phyloP scores from a whole-genome alignment of 2,329 filamentous ascomycete genomes.

The Amesomyces nigricolor region DNA sequence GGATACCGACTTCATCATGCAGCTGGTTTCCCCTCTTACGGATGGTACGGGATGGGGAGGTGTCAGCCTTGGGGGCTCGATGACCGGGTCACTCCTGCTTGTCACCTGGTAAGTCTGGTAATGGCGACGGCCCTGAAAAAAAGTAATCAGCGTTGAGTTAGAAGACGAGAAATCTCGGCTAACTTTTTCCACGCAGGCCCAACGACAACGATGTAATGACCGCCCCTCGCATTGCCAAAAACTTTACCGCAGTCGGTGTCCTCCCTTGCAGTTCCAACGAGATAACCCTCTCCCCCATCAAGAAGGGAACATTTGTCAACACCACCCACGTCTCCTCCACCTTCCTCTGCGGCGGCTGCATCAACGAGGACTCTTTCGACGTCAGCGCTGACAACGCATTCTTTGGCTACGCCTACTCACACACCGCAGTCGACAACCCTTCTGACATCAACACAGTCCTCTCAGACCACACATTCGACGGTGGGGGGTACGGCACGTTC shows the following conservation, averaged over 20 bases:
- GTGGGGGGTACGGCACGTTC: constrained; percentile 36
- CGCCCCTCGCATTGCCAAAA: constrained; percentile 24
- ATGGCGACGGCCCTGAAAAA: constrained; percentile 24
- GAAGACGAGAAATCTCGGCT: too few relatives aligned
- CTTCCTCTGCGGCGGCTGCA: constrained; percentile 42
- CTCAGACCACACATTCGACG: constrained; percentile 32
- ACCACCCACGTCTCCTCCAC: constrained; percentile 43
- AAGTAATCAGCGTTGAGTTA: too few relatives aligned
- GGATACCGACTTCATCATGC: constrained; percentile 48
- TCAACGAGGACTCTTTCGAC: constrained; percentile 29
- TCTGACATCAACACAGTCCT: constrained; percentile 32
- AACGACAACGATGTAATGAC: constrained; percentile 13
- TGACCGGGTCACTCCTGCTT: constrained; percentile 41
- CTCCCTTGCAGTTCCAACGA: constrained; percentile 33
- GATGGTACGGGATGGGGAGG: constrained; percentile 44
- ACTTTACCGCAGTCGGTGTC: constrained; percentile 35
- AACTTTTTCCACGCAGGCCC: too few relatives aligned
- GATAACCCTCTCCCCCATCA: constrained; percentile 38
- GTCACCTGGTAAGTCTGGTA: constrained; percentile 34
- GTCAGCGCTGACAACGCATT: constrained; percentile 24
- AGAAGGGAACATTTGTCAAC: constrained; percentile 43
- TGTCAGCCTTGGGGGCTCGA: constrained; percentile 38
- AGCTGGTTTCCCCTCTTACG: constrained; percentile 42
- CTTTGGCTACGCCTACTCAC: constrained; percentile 38
- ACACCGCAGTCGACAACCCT: constrained; percentile 30